Conservation (phyloP, 2,329 filamentous ascomycete species). For the Paracoccidioides brasiliensis region DNA sequence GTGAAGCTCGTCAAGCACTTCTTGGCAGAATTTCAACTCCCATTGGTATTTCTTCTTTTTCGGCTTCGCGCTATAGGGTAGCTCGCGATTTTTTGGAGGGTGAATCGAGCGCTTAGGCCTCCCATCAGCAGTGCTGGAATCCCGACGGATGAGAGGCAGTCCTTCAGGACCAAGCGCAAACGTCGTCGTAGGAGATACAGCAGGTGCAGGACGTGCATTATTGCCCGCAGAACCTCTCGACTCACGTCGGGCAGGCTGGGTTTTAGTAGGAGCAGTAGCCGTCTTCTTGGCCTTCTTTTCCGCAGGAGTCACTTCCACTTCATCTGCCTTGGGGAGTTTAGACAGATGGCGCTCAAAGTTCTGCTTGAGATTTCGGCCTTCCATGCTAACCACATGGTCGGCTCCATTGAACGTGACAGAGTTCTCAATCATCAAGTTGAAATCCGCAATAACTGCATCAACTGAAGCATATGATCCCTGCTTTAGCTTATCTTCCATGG, state of each 20-base stretch:
- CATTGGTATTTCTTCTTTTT: conserved; percentile 83
- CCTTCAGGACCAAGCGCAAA: conserved; percentile 70
- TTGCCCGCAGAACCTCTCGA: conserved; percentile 19
- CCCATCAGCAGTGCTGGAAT: conserved; percentile 64
- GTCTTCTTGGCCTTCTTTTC: conserved; percentile 46
- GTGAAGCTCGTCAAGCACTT: conserved; percentile 63
- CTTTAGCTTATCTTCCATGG: conserved; percentile 70
- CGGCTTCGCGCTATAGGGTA: conserved; percentile 77
- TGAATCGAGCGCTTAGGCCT: conserved; percentile 90
- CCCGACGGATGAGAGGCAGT: conserved; percentile 69
- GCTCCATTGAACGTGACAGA: conserved; percentile 70
- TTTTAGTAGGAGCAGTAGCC: conserved; percentile 24
- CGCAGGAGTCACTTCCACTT: conserved; percentile 46
- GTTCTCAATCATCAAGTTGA: conserved; percentile 68
- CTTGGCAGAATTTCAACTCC: conserved; percentile 81
- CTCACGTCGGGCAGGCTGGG: conserved; percentile 36
- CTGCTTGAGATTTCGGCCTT: conserved; percentile 48
- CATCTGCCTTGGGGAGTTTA: conserved; percentile 44
- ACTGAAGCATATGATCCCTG: conserved; percentile 54
- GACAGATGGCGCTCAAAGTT: conserved; percentile 49
- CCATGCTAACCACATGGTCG: conserved; percentile 57
- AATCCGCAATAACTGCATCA: conserved; percentile 60
- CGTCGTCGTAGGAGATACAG: conserved; percentile 37
- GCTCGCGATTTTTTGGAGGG: conserved; percentile 75
- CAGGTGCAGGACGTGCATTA: conserved; percentile 27